Evolutionary conservation across 257 asterid species (phyloP), one percentile per base, ranked within the genome.

Genomic region (Ilex aquifolium): DNA sequence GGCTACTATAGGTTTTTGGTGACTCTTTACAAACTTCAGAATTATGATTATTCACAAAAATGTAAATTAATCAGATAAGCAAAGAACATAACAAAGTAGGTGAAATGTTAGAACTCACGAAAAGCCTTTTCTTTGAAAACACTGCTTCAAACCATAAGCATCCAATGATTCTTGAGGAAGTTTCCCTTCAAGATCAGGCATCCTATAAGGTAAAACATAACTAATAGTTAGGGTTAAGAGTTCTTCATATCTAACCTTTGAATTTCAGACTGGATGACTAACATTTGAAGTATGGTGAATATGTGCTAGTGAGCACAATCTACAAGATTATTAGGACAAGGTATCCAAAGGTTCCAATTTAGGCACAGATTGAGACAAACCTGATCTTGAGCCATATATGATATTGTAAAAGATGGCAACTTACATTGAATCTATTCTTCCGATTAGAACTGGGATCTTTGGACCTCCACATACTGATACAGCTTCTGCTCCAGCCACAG

Each of bases 391-490:
- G 27, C 61, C 31, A 65, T 49, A 17, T 44, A 40, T 69, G 56
- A 32, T 31, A 57, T n/a, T 7, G n/a, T 29, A 48, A 66, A 68
- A 71, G 65, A 44, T 42, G 65, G 71, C 53, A 4, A 62, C 56
- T 70, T 83, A 88, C 95, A 39, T 67, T 44, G 98, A 76, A 75
- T 88, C 95, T 48, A 86, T 29, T 82, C 98, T 80, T 65, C 98
- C 96, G 64, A 91, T 59, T 71, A 68, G 81, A 76, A 91, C 77
- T 0, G 83, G 69, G 65, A 91, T 91, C 36, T 69, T 71, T 15
- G 98, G 98, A 72, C 98, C 96, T 75, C 93, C 96, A 75, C 98
- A 91, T 48, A 88, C 57, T 32, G 75, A 85, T 71, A 88, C 90
- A 62, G 98, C 87, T 77, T 85, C 95, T 7, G 98, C 92, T 74